Conservation (phyloP, 176 grass and related monocot genomes). For the Triticum aestivum region IWGSC_CS_RefSeq_v2.1 NC_057799.1:311559620-311560119, state of each 20-base stretch:
- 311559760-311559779: conserved; percentile 40
- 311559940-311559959: background rate
- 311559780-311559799: conserved; percentile 3
- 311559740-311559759: background rate
- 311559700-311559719: conserved; percentile 36
- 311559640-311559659: background rate
- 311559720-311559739: conserved; percentile 18
- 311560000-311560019: too few species aligned
- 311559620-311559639: background rate
- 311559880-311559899: conserved; percentile 20
- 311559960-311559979: background rate
- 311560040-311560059: too few species aligned
- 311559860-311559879: background rate
- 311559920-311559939: conserved; percentile 13
- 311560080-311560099: too few species aligned
- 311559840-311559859: background rate
- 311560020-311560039: too few species aligned
- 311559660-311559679: conserved; percentile 26
- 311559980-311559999: background rate
- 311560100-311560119: too few species aligned
- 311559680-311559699: conserved; percentile 15
- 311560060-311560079: too few species aligned
- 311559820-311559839: background rate
- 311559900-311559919: background rate
- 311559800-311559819: conserved; percentile 29